Evolutionary conservation across 495 filamentous ascomycete genomes (phyloP), one percentile per base, ranked within the genome.

Genomic region (Neurospora sp.): DNA sequence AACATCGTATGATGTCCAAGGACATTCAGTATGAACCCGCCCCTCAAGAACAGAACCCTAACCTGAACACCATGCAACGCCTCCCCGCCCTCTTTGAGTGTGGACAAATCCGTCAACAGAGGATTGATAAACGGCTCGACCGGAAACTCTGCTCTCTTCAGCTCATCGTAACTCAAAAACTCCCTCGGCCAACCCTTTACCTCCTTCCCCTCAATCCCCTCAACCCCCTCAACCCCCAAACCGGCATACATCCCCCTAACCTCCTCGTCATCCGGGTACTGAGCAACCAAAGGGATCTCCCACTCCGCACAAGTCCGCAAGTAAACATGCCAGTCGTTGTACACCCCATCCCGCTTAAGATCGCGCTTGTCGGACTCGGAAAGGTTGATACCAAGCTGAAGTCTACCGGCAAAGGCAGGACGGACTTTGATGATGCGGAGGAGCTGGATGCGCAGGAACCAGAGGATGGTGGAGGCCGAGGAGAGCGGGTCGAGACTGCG

Each of bases 1-100:
- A 76, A 79, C 18, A 81, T 41, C 16, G 77, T 70, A 62, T 82
- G 81, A 44, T 82, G 81, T 71, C 81, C 72, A 42, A 77, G 77
- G 27, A 82, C 74, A 12, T 77, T 77, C 40, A 82, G 77, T 5
- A 82, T 62, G 11, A 82, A 37, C 11, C 81, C 81, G 20, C 81
- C 81, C 35, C 75, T 72, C 18, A 77, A 73, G 46, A 81, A 79
- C 27, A 78, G 72, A 18, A 76, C 76, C 27, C 79, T 74, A 8
- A 82, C 80, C 35, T 77, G 78, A 20, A 77, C 76, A 37, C 77
- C 79, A 0, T 78, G 79, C 46, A 82, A 69, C 2, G 78, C 72
- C 16, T 76, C 74, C 20, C 76, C 73, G 14, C 75, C 69, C 39
- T 48, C 54, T 2, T 35, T 42, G 2, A 77, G 31, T 20, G 73